Conservation (phyloP, 768 basidiomycete genomes). For the Aureoboletus auriporus region DNA sequence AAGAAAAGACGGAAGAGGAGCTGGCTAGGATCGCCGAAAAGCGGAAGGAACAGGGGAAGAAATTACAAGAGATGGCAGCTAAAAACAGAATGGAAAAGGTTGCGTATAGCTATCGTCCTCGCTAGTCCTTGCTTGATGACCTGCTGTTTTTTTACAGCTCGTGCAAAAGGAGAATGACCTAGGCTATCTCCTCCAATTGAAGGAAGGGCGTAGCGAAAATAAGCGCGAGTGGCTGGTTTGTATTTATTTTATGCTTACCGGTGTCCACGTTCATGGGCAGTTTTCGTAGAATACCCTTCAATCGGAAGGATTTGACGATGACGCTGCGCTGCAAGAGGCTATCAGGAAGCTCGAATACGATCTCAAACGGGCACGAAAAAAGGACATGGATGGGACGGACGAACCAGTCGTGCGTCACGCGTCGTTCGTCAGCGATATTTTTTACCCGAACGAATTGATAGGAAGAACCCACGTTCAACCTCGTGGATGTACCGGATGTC, state of each 20-base stretch:
- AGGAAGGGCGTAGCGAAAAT: conserved; percentile 53
- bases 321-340: conserved; percentile 70
- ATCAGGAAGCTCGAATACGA: conserved; percentile 85
- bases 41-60: conserved; percentile 79
- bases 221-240: conserved; percentile 77
- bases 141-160: conserved; percentile 42
- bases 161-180: conserved; percentile 74
- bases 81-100: conserved; percentile 86
- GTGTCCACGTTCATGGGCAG: not conserved
- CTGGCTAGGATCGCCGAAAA: conserved; percentile 72
- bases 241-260: not conserved
- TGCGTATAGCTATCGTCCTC: not conserved
- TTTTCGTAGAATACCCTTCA: conserved; percentile 50
- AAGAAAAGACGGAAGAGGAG: conserved; percentile 93
- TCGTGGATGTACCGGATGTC: conserved; percentile 88
- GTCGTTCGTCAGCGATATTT: not conserved
- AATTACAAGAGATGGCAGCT: conserved; percentile 88
- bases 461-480: conserved; percentile 85
- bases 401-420: conserved; percentile 44
- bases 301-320: conserved; percentile 71
- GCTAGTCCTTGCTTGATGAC: not conserved
- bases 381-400: conserved; percentile 72
- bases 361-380: conserved; percentile 74
- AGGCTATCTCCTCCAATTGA: conserved; percentile 57
- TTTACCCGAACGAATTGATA: conserved; percentile 22